phyloP scores from a whole-genome alignment of 2,329 filamentous ascomycete genomes.

The Exserohilum turcica region DNA sequence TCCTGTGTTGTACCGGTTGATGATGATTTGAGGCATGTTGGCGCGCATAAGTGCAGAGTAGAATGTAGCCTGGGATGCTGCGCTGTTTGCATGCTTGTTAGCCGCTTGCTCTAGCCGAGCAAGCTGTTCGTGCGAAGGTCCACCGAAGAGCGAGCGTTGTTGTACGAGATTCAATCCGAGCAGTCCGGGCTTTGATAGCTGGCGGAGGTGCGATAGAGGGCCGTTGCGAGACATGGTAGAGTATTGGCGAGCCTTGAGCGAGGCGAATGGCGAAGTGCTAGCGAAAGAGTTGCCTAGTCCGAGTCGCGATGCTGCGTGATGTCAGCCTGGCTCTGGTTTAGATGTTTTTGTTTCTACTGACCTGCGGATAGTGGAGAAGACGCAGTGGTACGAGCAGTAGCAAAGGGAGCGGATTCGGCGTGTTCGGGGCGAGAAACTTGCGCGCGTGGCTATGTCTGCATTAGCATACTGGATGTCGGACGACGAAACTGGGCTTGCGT shows the following conservation, averaged over 20 bases:
- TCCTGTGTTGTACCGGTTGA: conserved; percentile 86
- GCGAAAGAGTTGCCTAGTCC: conserved; percentile 45
- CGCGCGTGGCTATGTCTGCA: conserved; percentile 15
- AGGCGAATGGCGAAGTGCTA: conserved; percentile 31
- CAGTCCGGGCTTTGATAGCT: conserved; percentile 36
- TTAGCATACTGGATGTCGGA: conserved; percentile 11
- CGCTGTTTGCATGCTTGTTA: conserved; percentile 87
- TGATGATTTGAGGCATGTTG: conserved; percentile 89
- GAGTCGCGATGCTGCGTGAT: conserved; percentile 39
- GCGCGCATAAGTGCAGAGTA: conserved; percentile 89
- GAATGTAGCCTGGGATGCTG: conserved; percentile 88
- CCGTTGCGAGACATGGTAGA: conserved; percentile 48
- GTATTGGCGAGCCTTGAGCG: conserved; percentile 42
- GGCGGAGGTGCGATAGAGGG: conserved; percentile 38
- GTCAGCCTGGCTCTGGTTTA: conserved; percentile 3
- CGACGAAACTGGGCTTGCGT: background rate
- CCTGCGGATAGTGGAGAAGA: conserved; percentile 26
- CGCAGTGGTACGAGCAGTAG: conserved; percentile 18
- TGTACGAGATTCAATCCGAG: conserved; percentile 50
- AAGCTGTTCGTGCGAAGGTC: conserved; percentile 64
- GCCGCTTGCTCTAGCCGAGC: conserved; percentile 88
- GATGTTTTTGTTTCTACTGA: conserved; percentile 14
- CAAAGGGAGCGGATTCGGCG: conserved; percentile 14
- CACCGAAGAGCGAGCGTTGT: conserved; percentile 53
- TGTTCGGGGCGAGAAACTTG: background rate